Conservation (phyloP, 1,284 basidiomycete genomes). For the Volvariella volvacea region DNA sequence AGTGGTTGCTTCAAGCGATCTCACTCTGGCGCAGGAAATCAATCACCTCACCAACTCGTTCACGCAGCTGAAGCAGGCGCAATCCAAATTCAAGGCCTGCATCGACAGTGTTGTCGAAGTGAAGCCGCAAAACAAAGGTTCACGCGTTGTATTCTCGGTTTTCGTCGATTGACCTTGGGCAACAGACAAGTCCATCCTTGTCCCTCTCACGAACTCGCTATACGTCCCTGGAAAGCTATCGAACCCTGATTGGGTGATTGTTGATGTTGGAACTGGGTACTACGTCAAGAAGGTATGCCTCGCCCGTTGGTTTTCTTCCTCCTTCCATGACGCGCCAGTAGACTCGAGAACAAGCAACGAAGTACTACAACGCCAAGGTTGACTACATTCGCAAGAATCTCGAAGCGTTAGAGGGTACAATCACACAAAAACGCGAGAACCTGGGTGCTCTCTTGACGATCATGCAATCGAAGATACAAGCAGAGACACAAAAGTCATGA, state of each 20-base stretch:
- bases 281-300: constrained; percentile 84
- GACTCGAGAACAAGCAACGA: constrained; percentile 74
- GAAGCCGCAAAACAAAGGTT: constrained; percentile 69
- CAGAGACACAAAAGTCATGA: constrained; percentile 19
- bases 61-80: constrained; percentile 87
- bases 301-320: background rate
- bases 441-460: constrained; percentile 68
- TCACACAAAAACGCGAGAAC: constrained; percentile 87
- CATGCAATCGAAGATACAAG: constrained; percentile 72
- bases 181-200: constrained; percentile 82
- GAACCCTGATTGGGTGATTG: constrained; percentile 82
- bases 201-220: constrained; percentile 90
- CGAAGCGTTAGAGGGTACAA: constrained; percentile 77
- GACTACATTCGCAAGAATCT: constrained; percentile 77
- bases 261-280: constrained; percentile 96
- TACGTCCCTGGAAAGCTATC: constrained; percentile 91
- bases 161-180: background rate
- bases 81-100: constrained; percentile 87
- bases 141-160: constrained; percentile 11
- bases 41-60: constrained; percentile 91
- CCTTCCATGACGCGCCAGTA: constrained; percentile 21
- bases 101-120: constrained; percentile 80
- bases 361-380: constrained; percentile 73
- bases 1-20: constrained; percentile 5
- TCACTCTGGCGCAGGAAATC: constrained; percentile 60